Percentiles rank a stretch among this genome's conserved stretches.
These are phyloP conservation scores for Phyllosticta capitalensis DNA, from an alignment of 2,329 filamentous ascomycete genomes.

Conservation along the genomic window DNA sequence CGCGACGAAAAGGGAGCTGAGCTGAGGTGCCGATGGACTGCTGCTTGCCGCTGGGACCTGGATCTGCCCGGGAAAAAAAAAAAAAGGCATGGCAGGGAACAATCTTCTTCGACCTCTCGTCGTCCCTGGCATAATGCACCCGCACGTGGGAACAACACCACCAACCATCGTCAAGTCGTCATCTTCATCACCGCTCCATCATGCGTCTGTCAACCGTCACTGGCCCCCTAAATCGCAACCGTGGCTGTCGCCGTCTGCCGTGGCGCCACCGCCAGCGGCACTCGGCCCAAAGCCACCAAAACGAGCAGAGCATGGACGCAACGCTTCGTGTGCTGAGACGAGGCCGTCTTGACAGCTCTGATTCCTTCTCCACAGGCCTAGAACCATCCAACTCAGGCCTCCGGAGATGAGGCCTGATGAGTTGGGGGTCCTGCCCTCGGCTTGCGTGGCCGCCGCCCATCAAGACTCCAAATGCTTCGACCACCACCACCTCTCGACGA, in stretches of 20 bases:
- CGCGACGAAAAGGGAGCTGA: neutral
- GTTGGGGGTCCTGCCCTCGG: neutral
- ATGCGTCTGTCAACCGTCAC: neutral
- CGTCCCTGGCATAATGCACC: neutral
- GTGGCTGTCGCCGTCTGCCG: neutral
- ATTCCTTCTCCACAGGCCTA: neutral
- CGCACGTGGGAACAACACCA: neutral
- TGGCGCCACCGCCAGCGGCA: neutral
- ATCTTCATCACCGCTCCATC: neutral
- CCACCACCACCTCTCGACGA: neutral
- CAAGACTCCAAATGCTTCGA: neutral
- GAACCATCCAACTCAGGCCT: neutral
- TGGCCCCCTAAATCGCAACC: neutral
- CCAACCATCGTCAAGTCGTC: neutral
- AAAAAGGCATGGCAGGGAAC: neutral
- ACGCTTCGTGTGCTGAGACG: neutral
- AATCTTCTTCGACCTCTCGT: neutral
- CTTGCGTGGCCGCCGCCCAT: neutral
- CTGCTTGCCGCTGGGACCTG: no score
- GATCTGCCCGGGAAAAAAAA: neutral
- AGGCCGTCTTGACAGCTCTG: neutral
- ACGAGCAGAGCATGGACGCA: neutral
- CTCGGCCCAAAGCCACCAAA: neutral
- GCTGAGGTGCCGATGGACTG: neutral
- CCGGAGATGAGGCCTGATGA: neutral